Evolutionary conservation across 129 eudicot genomes (phyloP), one percentile per base, ranked within the genome.

Genomic region (Escallonia herrerae): DNA sequence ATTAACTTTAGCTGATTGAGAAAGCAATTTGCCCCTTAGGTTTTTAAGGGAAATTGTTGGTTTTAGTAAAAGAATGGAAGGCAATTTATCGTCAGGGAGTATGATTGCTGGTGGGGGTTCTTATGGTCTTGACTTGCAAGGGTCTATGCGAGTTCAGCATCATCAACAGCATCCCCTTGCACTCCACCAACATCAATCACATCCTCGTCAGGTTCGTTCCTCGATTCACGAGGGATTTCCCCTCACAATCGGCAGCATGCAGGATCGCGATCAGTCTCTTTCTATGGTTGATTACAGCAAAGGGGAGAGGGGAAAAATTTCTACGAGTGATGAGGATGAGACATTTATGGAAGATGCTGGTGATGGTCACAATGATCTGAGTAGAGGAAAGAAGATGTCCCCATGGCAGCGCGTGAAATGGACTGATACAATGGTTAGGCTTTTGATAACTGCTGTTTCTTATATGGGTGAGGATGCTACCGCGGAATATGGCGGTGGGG

Each of bases 331-430:
- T 74, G 97, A 91, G 47, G 97, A 91, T 22, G 95, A 90, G 5
- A 81, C 73, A 60, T 76, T 70, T 13, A 68, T 74, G 0, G 89
- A 82, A 65, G 91, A 80, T 22, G 81, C 70, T 37, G 75, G 55
- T 3, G 87, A 85, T 12, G 74, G 75, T 4, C 76, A 68, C 57
- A 60, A 61, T 48, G 81, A 80, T 40, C 69, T 54, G 38, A 69
- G 68, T 63, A 77, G 77, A 50, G 95, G 89, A 62, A 91, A 91
- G 63, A 85, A 79, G 57, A 62, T 58, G 12, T 69, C 87, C 0
- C 82, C 74, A 3, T 91, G 97, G 97, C 97, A 91, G 5, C 88
- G 97, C 2, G 97, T 91, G 67, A 91, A 91, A 69, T 91, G 97
- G 97, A 87, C 83, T 9, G 96, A 87, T 74, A 72, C 79, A 3